Evolutionary conservation across 2,329 filamentous ascomycete species (phyloP), one percentile per base, ranked within the genome.

Genomic region (Phialophora verrucosa): DNA sequence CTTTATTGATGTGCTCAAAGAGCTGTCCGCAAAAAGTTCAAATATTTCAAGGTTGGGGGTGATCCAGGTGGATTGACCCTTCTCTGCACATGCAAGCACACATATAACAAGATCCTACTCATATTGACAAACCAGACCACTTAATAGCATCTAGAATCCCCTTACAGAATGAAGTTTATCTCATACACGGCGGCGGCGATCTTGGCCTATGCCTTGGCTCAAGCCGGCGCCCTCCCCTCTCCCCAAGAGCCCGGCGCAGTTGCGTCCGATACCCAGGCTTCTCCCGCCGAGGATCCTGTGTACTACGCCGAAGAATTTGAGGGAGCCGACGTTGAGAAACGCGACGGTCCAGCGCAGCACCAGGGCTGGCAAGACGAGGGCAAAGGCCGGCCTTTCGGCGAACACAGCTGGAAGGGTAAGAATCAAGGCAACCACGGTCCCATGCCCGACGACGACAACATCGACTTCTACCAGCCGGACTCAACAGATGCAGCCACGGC

Each of bases 211-310:
- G 56, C 59, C 14, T 56, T 65, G 55, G 65, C 62, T 23, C 49
- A 55, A 42, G 65, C 38, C 10, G 60, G 65, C 59, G 68, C 68
- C 32, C 32, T 69, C 7, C 67, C 67, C 7, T 64, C 67, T 25
- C 62, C 61, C 49, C 59, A 65, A 55, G 49, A 55, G 42, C 44
- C 23, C 55, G 54, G 32, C 25, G 54, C 38, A 7, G 27, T 54
- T 7, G 47, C 58, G 5, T 17, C 59, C 2, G 53, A 44, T 17
- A 35, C 27, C n/a, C 32, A 20, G 27, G 27, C 49, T 11, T 35
- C 55, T 53, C 38, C 58, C 23, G 20, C 32, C 14, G 35, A 47
- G 56, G 29, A 31, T 47, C 63, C 63, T 8, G 50, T 65, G 27
- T 61, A 65, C 51, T 61, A 62, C 44, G 12, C 20, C 17, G 44